Percentiles rank a stretch among this genome's conserved stretches.
Evolutionary conservation across 805 yeast species (phyloP).

Genomic region (Metschnikowia lochheadii): DNA sequence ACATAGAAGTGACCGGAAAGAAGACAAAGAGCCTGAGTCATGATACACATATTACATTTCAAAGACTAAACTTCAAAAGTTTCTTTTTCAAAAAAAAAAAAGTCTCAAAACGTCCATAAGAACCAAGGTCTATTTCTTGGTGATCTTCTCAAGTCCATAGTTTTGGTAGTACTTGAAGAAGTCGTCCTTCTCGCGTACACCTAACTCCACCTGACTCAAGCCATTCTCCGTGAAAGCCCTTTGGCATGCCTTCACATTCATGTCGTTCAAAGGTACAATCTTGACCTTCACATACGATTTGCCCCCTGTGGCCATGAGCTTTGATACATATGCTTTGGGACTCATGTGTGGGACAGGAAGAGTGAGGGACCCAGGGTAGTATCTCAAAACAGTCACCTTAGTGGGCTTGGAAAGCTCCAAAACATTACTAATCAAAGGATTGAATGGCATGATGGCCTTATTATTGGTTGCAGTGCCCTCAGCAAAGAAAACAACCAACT

Average conservation of each 20-base stretch:
- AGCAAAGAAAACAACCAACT: conserved; percentile 53
- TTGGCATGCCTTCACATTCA: conserved; percentile 19
- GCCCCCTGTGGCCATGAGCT: conserved; percentile 21
- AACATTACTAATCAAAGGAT: conserved; percentile 9
- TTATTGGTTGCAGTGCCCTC: conserved; percentile 91
- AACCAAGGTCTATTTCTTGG: neutral
- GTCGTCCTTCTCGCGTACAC: conserved; percentile 25
- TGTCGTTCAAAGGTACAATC: conserved; percentile 21
- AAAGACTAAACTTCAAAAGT: too few species aligned
- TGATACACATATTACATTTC: neutral
- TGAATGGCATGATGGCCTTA: conserved; percentile 62
- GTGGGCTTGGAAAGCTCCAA: conserved; percentile 9
- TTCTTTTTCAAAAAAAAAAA: too few species aligned
- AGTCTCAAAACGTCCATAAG: too few species aligned
- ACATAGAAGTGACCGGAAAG: neutral
- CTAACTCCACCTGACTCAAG: conserved; percentile 30
- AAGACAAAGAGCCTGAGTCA: neutral
- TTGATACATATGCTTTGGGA: conserved; percentile 20
- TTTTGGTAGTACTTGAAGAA: conserved; percentile 21
- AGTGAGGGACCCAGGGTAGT: conserved; percentile 33
- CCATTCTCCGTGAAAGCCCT: conserved; percentile 31
- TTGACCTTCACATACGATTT: conserved; percentile 25
- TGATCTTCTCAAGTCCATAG: conserved; percentile 5
- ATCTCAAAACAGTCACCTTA: conserved; percentile 37
- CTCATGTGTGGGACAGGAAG: conserved; percentile 34